Percentiles rank a stretch among this genome's conserved stretches.
phyloP scores from a whole-genome alignment of 2,329 filamentous ascomycete species.

The Aspergillus versicolor region DNA sequence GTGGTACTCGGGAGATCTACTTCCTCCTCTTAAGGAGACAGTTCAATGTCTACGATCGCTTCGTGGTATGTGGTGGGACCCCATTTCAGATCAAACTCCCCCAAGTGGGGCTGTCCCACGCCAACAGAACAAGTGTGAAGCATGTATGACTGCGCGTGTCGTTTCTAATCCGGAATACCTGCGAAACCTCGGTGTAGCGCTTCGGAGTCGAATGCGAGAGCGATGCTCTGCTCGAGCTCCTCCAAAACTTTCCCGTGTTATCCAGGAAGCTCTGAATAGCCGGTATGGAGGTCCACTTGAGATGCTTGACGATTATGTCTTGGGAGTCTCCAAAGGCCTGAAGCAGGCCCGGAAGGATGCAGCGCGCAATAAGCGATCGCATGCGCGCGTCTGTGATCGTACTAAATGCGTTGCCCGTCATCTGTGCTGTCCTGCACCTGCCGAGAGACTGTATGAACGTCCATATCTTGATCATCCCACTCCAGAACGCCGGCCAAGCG shows the following conservation, averaged over 20 bases:
- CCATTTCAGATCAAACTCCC: not conserved
- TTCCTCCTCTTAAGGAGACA: conserved; percentile 13
- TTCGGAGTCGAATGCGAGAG: conserved; percentile 33
- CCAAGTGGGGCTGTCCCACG: conserved; percentile 21
- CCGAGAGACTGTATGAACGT: not conserved
- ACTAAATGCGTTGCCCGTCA: not conserved
- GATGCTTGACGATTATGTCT: not conserved
- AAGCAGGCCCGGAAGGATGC: conserved; percentile 15
- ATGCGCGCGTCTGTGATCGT: not conserved
- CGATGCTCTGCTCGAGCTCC: conserved; percentile 18
- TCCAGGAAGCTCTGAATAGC: conserved; percentile 30
- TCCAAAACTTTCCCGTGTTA: conserved; percentile 28
- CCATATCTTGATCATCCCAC: too few relatives aligned
- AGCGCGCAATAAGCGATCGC: not conserved
- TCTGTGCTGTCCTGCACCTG: not conserved
- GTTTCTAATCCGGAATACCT: conserved; percentile 24
- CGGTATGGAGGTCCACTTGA: not conserved
- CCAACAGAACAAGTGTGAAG: conserved; percentile 36
- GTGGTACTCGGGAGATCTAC: conserved; percentile 16
- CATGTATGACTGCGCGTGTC: conserved; percentile 38
- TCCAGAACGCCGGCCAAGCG: not conserved
- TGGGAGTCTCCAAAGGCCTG: conserved; percentile 9
- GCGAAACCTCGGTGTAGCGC: conserved; percentile 28
- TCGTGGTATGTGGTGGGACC: conserved; percentile 33
- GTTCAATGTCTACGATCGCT: conserved; percentile 24